Evolutionary conservation across 148 eudicot species (phyloP), one percentile per base, ranked within the genome.

Genomic region (Spergularia marina): DNA sequence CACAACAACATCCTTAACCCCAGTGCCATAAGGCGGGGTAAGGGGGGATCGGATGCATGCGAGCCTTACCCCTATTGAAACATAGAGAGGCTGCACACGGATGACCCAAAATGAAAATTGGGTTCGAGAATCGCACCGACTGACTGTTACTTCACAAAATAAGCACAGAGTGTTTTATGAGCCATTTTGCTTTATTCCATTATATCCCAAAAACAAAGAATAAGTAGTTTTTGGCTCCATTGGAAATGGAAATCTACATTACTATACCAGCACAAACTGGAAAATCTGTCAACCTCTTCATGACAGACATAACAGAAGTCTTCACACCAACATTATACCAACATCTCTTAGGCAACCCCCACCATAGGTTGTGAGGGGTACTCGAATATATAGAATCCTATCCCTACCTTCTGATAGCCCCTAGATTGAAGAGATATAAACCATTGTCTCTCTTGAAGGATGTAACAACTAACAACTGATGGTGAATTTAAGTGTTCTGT

Each of bases 301-400:
- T 59, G 64, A 53, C 25, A 55, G 6, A 25, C 54, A 36, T 30
- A 13, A 40, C 55, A 2, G 54, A 0, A 44, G 49, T 41, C 25
- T 12, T n/a, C 13, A 63, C 25, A 14, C 47, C 36, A 30, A 63
- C 53, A 49, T 40, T 18, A 51, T 5, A 49, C 39, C 4, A 49
- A 49, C 4, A n/a, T 25, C 55, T 23, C 56, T 68, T 20, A 6
- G 13, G 21, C 21, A 40, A 55, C 71, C 21, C 36, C 15, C 21
- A 49, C 1, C 34, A 5, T 56, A 57, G 11, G 51, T 13, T 12
- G 7, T 2, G 30, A 18, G 11, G 75, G 25, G 20, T 7, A 10
- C 64, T 59, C 53, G 12, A 54, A 57, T 51, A 58, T 63, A 74
- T n/a, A 56, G 51, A 30, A 53, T 12, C 60, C 63, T 25, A 49